These are phyloP conservation scores for Dioscorea dumetorum DNA, from an alignment of 106 monocot genomes.

Conservation along the genomic window DNA sequence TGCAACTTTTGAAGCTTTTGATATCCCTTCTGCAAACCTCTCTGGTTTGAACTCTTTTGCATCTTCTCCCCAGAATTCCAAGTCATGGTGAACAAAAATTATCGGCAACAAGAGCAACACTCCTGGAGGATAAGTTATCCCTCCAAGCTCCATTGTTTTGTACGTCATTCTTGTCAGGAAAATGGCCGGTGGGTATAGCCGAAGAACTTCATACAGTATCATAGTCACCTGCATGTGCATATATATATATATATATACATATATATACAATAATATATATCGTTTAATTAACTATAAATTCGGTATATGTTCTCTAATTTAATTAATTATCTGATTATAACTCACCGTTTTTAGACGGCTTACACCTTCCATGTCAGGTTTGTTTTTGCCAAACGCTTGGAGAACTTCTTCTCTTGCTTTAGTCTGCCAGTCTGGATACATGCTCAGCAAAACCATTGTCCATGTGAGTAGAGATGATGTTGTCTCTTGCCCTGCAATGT, in stretches of 20 bases:
- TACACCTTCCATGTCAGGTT: constrained; percentile 21
- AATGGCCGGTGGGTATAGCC: constrained; percentile 30
- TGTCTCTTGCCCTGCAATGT: constrained; percentile 73
- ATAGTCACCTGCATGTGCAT: constrained; percentile 33
- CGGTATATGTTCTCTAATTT: too few relatives aligned
- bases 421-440: constrained; percentile 47
- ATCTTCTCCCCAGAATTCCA: constrained; percentile 22
- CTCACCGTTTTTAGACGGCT: constrained; percentile 31
- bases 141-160: constrained; percentile 19
- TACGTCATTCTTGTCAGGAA: neutral
- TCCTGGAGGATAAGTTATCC: constrained; percentile 12
- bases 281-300: too few relatives aligned
- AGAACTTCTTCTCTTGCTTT: constrained; percentile 56
- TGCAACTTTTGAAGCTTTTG: constrained; percentile 19
- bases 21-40: constrained; percentile 40
- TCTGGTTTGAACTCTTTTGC: constrained; percentile 40
- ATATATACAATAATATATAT: too few relatives aligned
- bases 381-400: constrained; percentile 20
- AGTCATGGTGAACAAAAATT: constrained; percentile 26
- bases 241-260: neutral
- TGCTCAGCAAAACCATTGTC: constrained; percentile 44
- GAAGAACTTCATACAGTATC: constrained; percentile 48
- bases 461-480: constrained; percentile 44
- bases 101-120: constrained; percentile 11
- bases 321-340: neutral